Percentiles rank a stretch among this genome's conserved stretches.
These are phyloP conservation scores for Aspergillus sclerotiicarbonarius DNA, from an alignment of 495 filamentous ascomycete species.

Conservation along the genomic window DNA sequence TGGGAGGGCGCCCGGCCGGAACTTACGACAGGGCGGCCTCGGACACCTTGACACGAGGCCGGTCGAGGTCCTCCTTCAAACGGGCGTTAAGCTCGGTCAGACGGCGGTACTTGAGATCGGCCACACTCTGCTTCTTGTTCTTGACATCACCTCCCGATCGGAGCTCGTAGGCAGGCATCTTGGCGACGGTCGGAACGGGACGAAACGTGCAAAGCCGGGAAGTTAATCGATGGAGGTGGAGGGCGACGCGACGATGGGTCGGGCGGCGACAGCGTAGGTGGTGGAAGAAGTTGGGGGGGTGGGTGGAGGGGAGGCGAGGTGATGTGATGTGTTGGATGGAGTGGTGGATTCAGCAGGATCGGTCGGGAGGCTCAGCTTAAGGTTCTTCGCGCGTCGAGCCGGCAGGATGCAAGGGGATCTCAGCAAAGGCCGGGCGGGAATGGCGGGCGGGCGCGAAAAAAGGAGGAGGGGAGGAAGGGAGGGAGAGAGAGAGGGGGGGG, in stretches of 20 bases:
- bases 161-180: slow-evolving; percentile 54
- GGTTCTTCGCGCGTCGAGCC: slow-evolving; percentile 11
- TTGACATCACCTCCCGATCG: slow-evolving; percentile 66
- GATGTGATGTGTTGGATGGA: slow-evolving; percentile 1
- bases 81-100: slow-evolving; percentile 94
- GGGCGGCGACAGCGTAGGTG: no score
- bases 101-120: slow-evolving; percentile 92
- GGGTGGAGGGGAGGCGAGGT: neutral
- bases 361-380: neutral
- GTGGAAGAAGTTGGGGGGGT: no score
- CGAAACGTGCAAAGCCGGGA: neutral
- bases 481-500: slow-evolving; percentile 10
- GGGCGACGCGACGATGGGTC: slow-evolving; percentile 5
- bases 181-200: slow-evolving; percentile 19
- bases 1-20: slow-evolving; percentile 5
- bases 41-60: slow-evolving; percentile 91
- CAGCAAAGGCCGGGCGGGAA: no score
- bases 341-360: neutral
- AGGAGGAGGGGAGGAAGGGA: slow-evolving; percentile 9
- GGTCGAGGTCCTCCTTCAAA: slow-evolving; percentile 89
- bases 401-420: neutral
- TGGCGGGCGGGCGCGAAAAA: no score
- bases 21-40: slow-evolving; percentile 90
- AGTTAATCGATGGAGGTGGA: neutral
- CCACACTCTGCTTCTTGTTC: slow-evolving; percentile 99